phyloP scores from a whole-genome alignment of 108 stramenopile species.

The Parietichytrium sp. region DNA sequence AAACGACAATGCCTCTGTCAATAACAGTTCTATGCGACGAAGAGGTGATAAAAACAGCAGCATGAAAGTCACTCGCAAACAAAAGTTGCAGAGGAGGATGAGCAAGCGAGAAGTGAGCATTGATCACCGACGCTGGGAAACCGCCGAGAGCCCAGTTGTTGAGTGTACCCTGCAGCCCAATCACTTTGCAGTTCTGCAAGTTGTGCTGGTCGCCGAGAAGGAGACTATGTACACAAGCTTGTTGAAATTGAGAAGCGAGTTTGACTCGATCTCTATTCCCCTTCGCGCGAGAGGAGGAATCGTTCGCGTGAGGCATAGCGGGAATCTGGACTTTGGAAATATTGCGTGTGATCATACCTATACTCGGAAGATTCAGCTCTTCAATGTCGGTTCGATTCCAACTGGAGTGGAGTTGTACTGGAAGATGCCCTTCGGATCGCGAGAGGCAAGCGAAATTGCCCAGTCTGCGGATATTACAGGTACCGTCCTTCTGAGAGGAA shows the following conservation, averaged over 20 bases:
- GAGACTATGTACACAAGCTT: neutral
- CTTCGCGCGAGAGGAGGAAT: neutral
- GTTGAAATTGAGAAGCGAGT: constrained; percentile 18
- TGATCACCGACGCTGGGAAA: no score
- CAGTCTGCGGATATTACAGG: neutral
- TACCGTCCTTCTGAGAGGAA: neutral
- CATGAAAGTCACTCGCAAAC: no score
- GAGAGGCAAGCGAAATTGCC: neutral
- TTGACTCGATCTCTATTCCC: neutral
- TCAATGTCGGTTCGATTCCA: neutral
- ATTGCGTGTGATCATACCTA: constrained; percentile 33
- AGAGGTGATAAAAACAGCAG: no score
- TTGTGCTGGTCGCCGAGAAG: neutral
- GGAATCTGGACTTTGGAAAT: neutral
- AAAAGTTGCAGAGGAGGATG: no score
- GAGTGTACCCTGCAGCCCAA: neutral
- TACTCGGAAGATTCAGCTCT: neutral
- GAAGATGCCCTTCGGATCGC: neutral
- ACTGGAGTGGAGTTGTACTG: constrained; percentile 22
- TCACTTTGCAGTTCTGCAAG: neutral
- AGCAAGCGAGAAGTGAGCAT: no score
- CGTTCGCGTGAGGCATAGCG: neutral
- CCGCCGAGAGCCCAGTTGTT: neutral
- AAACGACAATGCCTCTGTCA: no score
- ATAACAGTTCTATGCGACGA: no score